Percentiles rank a stretch among this genome's conserved stretches.
Evolutionary conservation across 352 stramenopile species (phyloP).

Genomic region (Globisporangium abappressorium): DNA sequence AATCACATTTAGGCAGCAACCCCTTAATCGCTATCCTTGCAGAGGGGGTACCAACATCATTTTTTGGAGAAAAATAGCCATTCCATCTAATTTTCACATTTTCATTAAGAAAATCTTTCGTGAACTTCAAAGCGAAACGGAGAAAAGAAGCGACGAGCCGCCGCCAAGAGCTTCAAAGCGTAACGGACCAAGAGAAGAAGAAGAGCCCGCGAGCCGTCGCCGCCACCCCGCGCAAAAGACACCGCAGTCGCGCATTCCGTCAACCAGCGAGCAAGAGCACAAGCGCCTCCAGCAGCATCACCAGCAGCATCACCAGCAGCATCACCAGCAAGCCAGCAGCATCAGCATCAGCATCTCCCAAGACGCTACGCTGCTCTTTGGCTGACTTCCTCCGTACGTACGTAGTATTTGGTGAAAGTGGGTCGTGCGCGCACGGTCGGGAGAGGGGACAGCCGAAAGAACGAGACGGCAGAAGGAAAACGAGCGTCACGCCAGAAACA

Average conservation of each 20-base stretch:
- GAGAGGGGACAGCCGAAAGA: constrained; percentile 1
- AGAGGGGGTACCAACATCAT: too few species aligned
- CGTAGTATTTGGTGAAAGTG: background rate
- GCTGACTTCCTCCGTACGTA: constrained; percentile 8
- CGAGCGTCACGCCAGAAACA: constrained; percentile 6
- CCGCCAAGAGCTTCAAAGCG: background rate
- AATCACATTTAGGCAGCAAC: too few species aligned
- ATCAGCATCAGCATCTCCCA: background rate
- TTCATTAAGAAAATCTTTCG: background rate
- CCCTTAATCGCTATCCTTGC: too few species aligned
- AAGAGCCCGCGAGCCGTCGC: constrained; percentile 2
- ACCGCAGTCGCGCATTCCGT: background rate
- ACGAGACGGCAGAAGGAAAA: constrained; percentile 1
- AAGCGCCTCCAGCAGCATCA: background rate
- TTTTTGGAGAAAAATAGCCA: background rate
- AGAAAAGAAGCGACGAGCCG: background rate
- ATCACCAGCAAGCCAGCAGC: background rate
- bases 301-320: background rate
- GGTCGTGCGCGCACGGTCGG: background rate
- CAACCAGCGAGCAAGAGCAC: constrained; percentile 1
- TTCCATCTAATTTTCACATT: background rate
- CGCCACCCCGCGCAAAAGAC: background rate
- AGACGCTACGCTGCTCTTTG: constrained; percentile 6
- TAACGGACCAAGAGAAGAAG: constrained; percentile 5
- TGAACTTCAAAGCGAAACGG: background rate